A percentile compares a stretch with the other conserved stretches of the same genome.
These are phyloP conservation scores for Mycosphaerella sp. DNA, from an alignment of 2,329 filamentous ascomycete genomes.

Conservation along the genomic window DNA sequence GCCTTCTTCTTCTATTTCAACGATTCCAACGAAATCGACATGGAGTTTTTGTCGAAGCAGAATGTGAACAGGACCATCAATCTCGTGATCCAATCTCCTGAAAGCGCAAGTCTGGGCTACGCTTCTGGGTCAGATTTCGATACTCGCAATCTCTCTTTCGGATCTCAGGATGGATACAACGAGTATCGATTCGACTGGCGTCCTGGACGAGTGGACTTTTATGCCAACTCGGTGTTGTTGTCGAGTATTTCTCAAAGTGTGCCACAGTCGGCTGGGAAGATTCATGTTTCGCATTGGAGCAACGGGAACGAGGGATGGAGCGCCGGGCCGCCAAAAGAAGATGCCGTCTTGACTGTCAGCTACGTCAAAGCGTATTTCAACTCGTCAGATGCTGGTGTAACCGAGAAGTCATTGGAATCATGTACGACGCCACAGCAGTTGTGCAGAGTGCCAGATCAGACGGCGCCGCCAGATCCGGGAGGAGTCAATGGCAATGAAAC, in stretches of 20 bases:
- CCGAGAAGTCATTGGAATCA: not conserved
- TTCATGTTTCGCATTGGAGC: slow-evolving; percentile 71
- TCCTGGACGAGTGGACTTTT: slow-evolving; percentile 58
- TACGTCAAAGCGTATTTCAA: slow-evolving; percentile 80
- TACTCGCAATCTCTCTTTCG: slow-evolving; percentile 56
- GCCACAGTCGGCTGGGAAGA: slow-evolving; percentile 56
- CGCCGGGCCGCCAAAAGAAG: slow-evolving; percentile 58
- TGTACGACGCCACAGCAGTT: slow-evolving; percentile 1
- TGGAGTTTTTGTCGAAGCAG: slow-evolving; percentile 62
- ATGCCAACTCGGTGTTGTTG: slow-evolving; percentile 57
- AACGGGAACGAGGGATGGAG: slow-evolving; percentile 69
- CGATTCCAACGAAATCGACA: slow-evolving; percentile 73
- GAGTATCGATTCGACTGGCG: slow-evolving; percentile 77
- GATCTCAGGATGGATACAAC: slow-evolving; percentile 60
- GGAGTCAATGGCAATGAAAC: slow-evolving; percentile 14
- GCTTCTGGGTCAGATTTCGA: slow-evolving; percentile 53
- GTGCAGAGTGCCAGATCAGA: slow-evolving; percentile 22
- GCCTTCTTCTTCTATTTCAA: slow-evolving; percentile 82
- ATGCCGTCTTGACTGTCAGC: slow-evolving; percentile 58
- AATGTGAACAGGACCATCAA: slow-evolving; percentile 57
- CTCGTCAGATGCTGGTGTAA: slow-evolving; percentile 37
- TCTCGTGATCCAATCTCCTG: slow-evolving; percentile 65
- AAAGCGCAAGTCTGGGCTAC: slow-evolving; percentile 54
- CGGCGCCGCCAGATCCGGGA: slow-evolving; percentile 12
- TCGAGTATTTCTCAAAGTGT: slow-evolving; percentile 45